Evolutionary conservation across 116 monocot genomes (phyloP).

Genomic region (Phalaenopsis hybrid): DNA sequence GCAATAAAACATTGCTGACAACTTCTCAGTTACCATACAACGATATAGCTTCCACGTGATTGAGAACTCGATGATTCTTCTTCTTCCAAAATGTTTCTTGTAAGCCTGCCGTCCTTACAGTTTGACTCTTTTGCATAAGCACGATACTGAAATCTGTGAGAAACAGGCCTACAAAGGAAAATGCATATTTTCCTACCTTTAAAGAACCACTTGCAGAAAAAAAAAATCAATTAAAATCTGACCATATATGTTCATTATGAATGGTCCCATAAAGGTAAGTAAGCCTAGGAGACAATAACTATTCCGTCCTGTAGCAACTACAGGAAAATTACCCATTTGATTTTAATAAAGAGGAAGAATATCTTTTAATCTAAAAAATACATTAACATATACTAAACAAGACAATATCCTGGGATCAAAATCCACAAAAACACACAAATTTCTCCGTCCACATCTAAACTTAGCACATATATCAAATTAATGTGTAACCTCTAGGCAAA

Average conservation of each 20-base stretch:
- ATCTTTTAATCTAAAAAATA: background rate
- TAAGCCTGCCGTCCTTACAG: constrained; percentile 19
- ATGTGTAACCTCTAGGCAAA: background rate
- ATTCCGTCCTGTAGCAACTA: background rate
- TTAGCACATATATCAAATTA: background rate
- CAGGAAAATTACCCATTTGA: background rate
- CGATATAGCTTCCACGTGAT: constrained; percentile 27
- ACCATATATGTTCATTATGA: background rate
- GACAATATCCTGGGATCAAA: background rate
- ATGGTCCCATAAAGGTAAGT: background rate
- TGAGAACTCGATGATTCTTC: constrained; percentile 19
- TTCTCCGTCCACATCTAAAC: background rate
- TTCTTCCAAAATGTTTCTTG: constrained; percentile 20
- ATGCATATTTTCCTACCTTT: background rate
- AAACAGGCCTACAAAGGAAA: constrained; percentile 24
- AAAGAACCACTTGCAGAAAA: background rate
- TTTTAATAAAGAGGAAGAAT: background rate
- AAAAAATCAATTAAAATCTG: constrained; percentile 4
- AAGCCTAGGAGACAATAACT: background rate
- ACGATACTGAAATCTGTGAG: constrained; percentile 14
- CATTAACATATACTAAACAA: background rate
- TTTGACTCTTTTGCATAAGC: constrained; percentile 22
- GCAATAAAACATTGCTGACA: background rate
- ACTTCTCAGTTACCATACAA: constrained; percentile 29
- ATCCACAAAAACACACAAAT: background rate